Conservation (phyloP, 495 filamentous ascomycete species). For the Hypomontagnella submonticulosa region DNA sequence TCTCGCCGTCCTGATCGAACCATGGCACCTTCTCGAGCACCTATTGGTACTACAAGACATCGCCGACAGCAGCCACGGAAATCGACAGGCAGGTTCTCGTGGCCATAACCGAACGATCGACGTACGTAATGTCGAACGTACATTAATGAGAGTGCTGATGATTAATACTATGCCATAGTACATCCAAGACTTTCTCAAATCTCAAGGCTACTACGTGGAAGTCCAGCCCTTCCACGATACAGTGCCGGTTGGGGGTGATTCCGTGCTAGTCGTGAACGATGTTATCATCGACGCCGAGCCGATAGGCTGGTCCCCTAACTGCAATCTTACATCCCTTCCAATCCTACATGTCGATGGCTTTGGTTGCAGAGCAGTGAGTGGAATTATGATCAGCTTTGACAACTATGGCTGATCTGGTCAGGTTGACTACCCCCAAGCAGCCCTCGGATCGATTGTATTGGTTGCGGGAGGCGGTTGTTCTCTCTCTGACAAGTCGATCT, state of each 20-base stretch:
- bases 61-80: constrained; percentile 8
- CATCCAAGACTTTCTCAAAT: constrained; percentile 22
- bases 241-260: constrained; percentile 9
- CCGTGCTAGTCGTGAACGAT: constrained; percentile 10
- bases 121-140: neutral
- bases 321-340: constrained; percentile 1
- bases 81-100: constrained; percentile 22
- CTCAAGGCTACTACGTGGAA: constrained; percentile 35
- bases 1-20: constrained; percentile 26
- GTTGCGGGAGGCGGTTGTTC: constrained; percentile 64
- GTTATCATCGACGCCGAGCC: constrained; percentile 10
- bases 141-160: too few species aligned
- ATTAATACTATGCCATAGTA: constrained; percentile 20
- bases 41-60: constrained; percentile 21
- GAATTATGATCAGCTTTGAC: neutral
- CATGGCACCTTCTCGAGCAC: constrained; percentile 11
- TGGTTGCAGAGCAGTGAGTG: constrained; percentile 24
- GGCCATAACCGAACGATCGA: constrained; percentile 31
- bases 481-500: constrained; percentile 64
- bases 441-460: constrained; percentile 63
- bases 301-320: constrained; percentile 30
- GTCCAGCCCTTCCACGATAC: constrained; percentile 23
- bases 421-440: constrained; percentile 60
- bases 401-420: constrained; percentile 29
- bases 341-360: constrained; percentile 12